A percentile compares a stretch with the other conserved stretches of the same genome.
phyloP scores from a whole-genome alignment of 202 grass and related monocot genomes.

The Bolboschoenoplectus hybrid region DNA sequence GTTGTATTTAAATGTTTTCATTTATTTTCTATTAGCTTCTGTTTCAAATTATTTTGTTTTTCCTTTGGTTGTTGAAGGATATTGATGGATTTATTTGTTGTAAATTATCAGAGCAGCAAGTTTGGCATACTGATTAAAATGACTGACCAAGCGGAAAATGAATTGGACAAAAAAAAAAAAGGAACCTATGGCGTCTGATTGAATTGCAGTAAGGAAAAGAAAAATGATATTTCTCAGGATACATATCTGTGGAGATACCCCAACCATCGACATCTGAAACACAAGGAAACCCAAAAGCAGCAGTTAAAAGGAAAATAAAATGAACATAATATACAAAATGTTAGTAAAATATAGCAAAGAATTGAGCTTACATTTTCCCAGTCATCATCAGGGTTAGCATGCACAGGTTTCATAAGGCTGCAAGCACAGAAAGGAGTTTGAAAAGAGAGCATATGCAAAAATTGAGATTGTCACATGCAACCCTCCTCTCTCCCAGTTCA shows the following conservation, averaged over 20 bases:
- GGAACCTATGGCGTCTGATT: background rate
- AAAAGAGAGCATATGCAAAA: constrained; percentile 10
- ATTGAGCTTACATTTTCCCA: constrained; percentile 68
- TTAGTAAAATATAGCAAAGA: constrained; percentile 9
- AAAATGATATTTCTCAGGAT: constrained; percentile 51
- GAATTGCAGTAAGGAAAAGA: background rate
- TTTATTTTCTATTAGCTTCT: constrained; percentile 11
- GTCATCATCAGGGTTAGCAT: constrained; percentile 77
- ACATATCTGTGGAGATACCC: constrained; percentile 88
- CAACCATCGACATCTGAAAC: constrained; percentile 81
- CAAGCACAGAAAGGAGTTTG: constrained; percentile 26
- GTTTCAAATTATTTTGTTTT: background rate
- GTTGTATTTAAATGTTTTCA: background rate
- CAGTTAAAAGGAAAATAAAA: constrained; percentile 23
- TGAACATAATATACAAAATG: background rate
- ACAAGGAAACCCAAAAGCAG: constrained; percentile 20
- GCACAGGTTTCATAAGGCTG: constrained; percentile 79
- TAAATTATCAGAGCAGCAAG: background rate
- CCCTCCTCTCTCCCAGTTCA: background rate
- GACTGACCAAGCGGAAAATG: background rate
- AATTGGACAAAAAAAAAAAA: background rate
- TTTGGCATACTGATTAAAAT: background rate
- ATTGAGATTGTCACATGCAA: background rate
- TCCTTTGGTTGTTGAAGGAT: constrained; percentile 10
- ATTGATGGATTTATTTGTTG: background rate